phyloP scores from a whole-genome alignment of 352 stramenopile genomes.

The Pythium vanterpoolii region DNA sequence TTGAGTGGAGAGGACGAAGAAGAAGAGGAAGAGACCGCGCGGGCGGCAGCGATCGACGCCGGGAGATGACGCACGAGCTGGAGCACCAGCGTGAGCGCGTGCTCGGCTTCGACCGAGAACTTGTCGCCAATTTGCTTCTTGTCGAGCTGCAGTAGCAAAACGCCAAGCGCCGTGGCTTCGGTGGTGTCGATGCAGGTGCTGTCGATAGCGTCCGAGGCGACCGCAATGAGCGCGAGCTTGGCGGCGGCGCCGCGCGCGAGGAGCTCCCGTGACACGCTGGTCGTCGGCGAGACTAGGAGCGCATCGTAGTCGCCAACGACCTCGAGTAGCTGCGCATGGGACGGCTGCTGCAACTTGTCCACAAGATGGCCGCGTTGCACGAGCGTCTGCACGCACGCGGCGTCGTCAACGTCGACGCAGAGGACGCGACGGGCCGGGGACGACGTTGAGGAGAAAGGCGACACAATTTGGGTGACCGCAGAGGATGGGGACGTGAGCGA shows the following conservation, averaged over 20 bases:
- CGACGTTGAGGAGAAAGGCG: neutral
- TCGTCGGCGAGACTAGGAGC: constrained; percentile 47
- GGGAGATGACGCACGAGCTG: constrained; percentile 62
- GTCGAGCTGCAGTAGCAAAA: constrained; percentile 77
- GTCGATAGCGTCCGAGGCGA: constrained; percentile 54
- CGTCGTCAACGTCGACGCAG: constrained; percentile 58
- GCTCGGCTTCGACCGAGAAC: constrained; percentile 74
- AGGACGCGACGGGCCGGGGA: constrained; percentile 38
- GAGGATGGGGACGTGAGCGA: neutral
- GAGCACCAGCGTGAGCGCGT: constrained; percentile 58
- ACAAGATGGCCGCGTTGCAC: constrained; percentile 67
- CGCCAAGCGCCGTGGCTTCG: constrained; percentile 68
- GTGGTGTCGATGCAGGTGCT: constrained; percentile 65
- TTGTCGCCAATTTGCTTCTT: constrained; percentile 68
- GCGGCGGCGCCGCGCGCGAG: constrained; percentile 37
- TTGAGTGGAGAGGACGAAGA: neutral
- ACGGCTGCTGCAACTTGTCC: constrained; percentile 41
- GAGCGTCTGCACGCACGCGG: constrained; percentile 59
- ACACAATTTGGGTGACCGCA: neutral
- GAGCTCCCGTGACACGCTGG: constrained; percentile 40
- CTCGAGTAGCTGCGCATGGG: constrained; percentile 29
- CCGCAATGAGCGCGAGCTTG: constrained; percentile 53
- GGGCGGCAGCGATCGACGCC: constrained; percentile 39
- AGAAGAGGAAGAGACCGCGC: constrained; percentile 1
- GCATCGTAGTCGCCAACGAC: constrained; percentile 55